phyloP scores from a whole-genome alignment of 73 alveolate genomes.

The Breviolum minutum region DNA sequence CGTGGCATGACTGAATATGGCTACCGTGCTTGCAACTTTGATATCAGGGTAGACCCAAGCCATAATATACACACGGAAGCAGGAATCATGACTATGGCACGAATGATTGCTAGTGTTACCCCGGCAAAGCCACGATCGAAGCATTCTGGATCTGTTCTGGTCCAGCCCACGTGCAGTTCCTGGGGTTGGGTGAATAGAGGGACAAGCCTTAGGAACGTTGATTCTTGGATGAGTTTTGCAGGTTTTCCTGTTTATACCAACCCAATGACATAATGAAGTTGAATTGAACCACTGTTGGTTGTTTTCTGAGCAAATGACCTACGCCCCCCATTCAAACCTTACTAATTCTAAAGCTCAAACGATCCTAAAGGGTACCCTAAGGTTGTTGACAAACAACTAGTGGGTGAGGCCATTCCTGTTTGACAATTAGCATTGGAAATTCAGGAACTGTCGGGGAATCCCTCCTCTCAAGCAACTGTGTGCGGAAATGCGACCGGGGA shows the following conservation, averaged over 20 bases:
- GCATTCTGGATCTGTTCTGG: neutral
- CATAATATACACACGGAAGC: neutral
- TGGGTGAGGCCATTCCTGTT: neutral
- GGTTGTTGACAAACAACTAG: too few species aligned
- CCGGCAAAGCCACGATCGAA: neutral
- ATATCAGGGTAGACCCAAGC: neutral
- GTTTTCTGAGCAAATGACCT: too few species aligned
- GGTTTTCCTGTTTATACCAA: neutral
- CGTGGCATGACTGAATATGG: neutral
- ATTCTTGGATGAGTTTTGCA: neutral
- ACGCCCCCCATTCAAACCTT: too few species aligned
- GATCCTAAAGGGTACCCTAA: too few species aligned
- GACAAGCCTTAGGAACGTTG: neutral
- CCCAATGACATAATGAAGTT: neutral
- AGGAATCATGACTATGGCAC: neutral
- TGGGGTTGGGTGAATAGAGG: slow-evolving; percentile 16
- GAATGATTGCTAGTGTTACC: neutral
- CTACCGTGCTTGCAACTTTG: neutral
- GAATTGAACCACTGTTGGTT: too few species aligned
- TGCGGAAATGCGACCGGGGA: neutral
- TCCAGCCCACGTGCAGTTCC: neutral
- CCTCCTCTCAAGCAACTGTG: neutral
- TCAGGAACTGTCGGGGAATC: neutral
- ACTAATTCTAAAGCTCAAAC: too few species aligned
- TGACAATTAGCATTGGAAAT: neutral